These are phyloP conservation scores for Globisporangium camurandrum DNA, from an alignment of 352 stramenopile species.

Conservation along the genomic window DNA sequence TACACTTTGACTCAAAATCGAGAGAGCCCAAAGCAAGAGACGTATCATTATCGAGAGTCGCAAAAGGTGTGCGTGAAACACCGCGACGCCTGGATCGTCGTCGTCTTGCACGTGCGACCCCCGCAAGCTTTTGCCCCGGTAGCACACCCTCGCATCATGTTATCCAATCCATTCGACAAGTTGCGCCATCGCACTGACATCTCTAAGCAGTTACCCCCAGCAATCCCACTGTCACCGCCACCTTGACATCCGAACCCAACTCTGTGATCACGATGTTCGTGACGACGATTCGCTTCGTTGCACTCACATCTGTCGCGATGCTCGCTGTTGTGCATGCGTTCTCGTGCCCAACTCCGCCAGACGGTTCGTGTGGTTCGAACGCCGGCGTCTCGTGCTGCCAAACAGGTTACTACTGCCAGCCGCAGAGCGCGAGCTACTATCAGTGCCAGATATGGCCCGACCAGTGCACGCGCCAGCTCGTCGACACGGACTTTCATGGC, in stretches of 20 bases:
- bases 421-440: slow-evolving; percentile 28
- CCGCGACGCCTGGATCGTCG: too few species aligned
- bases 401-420: slow-evolving; percentile 27
- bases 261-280: neutral
- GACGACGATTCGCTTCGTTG: neutral
- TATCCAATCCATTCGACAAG: neutral
- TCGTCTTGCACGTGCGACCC: too few species aligned
- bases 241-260: neutral
- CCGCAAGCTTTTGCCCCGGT: too few species aligned
- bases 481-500: slow-evolving; percentile 25
- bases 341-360: neutral
- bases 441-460: slow-evolving; percentile 25
- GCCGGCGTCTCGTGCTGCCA: neutral
- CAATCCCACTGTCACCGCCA: neutral
- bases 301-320: neutral
- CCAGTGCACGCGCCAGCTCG: slow-evolving; percentile 24
- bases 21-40: too few species aligned
- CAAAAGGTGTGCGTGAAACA: too few species aligned
- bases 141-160: neutral
- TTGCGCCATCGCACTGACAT: neutral
- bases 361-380: slow-evolving; percentile 1
- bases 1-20: too few species aligned
- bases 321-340: neutral
- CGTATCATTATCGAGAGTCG: too few species aligned
- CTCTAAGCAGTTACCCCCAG: neutral